Percentiles rank a stretch among this genome's conserved stretches.
phyloP scores from a whole-genome alignment of 148 eudicot genomes.

The Limonium bicolor region DNA sequence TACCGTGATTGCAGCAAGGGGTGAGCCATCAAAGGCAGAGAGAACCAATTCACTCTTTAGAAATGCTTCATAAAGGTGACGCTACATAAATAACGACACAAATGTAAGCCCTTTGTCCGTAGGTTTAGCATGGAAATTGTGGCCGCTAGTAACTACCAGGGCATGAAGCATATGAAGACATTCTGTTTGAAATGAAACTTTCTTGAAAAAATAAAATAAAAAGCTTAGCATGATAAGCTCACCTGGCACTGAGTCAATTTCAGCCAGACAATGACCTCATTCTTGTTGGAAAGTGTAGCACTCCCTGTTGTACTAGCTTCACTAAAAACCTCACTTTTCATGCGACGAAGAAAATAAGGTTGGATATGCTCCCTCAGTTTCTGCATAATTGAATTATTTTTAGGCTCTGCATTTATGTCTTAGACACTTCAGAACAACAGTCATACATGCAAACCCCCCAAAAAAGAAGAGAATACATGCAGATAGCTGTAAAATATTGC shows the following conservation, averaged over 20 bases:
- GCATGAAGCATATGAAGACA: conserved; percentile 2
- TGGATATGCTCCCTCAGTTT: conserved; percentile 77
- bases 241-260: conserved; percentile 79
- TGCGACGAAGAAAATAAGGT: conserved; percentile 84
- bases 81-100: conserved; percentile 38
- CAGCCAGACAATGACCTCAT: conserved; percentile 91
- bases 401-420: too few species aligned
- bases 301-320: conserved; percentile 27
- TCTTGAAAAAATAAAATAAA: neutral
- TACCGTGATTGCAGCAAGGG: conserved; percentile 98
- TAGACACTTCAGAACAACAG: too few species aligned
- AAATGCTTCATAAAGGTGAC: conserved; percentile 88
- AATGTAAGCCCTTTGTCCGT: too few species aligned
- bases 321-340: conserved; percentile 78
- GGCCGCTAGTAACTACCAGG: too few species aligned
- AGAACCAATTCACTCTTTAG: conserved; percentile 88
- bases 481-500: too few species aligned
- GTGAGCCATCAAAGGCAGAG: conserved; percentile 97
- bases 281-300: conserved; percentile 63
- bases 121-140: too few species aligned
- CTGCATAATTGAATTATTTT: too few species aligned
- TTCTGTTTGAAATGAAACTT: neutral
- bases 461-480: too few species aligned
- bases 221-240: neutral
- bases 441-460: too few species aligned